Evolutionary conservation across 2,329 filamentous ascomycete species (phyloP), one percentile per base, ranked within the genome.

Genomic region (Hymenotorrendiella dingleyae): DNA sequence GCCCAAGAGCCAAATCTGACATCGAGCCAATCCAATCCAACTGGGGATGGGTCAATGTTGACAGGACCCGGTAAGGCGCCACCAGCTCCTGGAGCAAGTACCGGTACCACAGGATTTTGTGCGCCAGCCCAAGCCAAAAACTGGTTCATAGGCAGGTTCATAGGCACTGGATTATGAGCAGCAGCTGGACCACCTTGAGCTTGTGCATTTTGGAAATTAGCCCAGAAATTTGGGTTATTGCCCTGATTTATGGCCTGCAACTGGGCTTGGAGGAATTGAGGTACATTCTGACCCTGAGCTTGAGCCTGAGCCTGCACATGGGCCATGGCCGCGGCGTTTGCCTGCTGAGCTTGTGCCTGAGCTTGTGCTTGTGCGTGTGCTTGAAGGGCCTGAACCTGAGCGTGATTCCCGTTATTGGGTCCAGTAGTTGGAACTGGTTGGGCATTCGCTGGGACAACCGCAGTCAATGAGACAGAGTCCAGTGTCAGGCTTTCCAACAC

Each of bases 401-500:
- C 20, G 17, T 37, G 21, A 22, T 28, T 28, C 14, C 34, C 23
- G 40, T 4, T 9, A 29, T 6, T 32, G 9, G 46, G 16, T 21
- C 43, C 36, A 26, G 42, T 35, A 19, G 29, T 43, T 30, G 37
- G 43, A 35, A 16, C 38, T 38, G 40, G 21, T 32, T 43, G 40
- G 28, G 36, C 21, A 27, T 35, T 27, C 38, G 42, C 37, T 30
- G 40, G 33, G 2, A 67, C 61, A 24, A 67, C 64, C 0, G 73
- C 73, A 11, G 74, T 78, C 28, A 86, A 62, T 6, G 82, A 86
- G 1, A 86, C 76, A 0, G 79, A 81, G 51, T 84, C 72, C 2
- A 86, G 63, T 7, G 71, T 70, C 12, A 86, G 58, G 16, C 68
- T 71, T 47, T 73, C 66, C 10, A 86, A 60, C 2, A 60, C 66